A percentile compares a stretch with the other conserved stretches of the same genome.
These are phyloP conservation scores for Torulaspora microellipsoides DNA, from an alignment of 805 yeast genomes.

Conservation along the genomic window DNA sequence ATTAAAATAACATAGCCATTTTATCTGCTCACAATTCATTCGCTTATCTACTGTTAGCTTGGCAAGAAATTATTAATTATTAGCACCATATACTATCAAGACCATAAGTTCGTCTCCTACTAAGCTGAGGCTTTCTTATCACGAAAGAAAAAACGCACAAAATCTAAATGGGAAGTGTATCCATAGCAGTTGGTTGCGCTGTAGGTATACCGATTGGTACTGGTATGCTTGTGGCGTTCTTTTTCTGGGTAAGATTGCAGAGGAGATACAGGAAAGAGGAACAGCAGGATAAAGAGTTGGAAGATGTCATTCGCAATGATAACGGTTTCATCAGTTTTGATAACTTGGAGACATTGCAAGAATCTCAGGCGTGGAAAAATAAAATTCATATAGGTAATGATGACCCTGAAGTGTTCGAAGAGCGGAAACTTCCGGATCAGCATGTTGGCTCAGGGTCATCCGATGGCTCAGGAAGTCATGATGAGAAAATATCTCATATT, in stretches of 20 bases:
- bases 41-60: neutral
- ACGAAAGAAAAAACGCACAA: conserved; percentile 5
- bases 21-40: neutral
- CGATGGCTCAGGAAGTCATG: conserved; percentile 15
- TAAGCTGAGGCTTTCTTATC: neutral
- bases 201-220: conserved; percentile 48
- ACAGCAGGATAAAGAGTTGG: conserved; percentile 34
- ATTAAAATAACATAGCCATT: no score
- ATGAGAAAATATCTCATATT: conserved; percentile 7
- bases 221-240: conserved; percentile 34
- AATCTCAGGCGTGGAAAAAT: conserved; percentile 4
- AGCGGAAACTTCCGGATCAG: conserved; percentile 5
- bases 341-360: conserved; percentile 27
- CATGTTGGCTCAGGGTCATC: conserved; percentile 17
- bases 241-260: conserved; percentile 39
- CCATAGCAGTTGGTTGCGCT: conserved; percentile 48
- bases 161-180: conserved; percentile 13
- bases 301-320: conserved; percentile 27
- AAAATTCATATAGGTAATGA: conserved; percentile 1
- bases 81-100: no score
- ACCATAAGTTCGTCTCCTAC: no score
- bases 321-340: conserved; percentile 36
- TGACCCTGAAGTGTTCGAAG: conserved; percentile 5
- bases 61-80: no score
- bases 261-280: conserved; percentile 38